Conservation (phyloP, 1,139 yeast species). For the Geotrichum bryndzae region DNA sequence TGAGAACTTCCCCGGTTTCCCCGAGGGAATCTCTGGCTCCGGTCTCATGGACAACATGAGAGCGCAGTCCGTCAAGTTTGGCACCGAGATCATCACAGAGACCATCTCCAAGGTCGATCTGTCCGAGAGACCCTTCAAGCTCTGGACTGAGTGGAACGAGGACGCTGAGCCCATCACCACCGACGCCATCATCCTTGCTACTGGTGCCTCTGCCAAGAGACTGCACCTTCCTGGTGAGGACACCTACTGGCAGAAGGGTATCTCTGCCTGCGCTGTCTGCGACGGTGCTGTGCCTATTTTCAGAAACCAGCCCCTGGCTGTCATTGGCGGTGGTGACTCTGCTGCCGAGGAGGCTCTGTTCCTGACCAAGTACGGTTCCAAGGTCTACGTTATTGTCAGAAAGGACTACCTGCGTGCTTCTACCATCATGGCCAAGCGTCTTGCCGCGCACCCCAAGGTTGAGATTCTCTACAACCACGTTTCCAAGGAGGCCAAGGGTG, state of each 20-base stretch:
- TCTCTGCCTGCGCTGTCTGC: slow-evolving; percentile 98
- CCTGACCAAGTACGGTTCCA: slow-evolving; percentile 93
- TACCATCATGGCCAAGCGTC: slow-evolving; percentile 93
- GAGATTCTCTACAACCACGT: slow-evolving; percentile 87
- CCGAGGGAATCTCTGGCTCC: slow-evolving; percentile 84
- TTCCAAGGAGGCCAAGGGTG: slow-evolving; percentile 84
- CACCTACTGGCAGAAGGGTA: slow-evolving; percentile 97
- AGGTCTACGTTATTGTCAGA: slow-evolving; percentile 88
- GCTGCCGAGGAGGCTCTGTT: slow-evolving; percentile 98
- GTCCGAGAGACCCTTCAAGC: slow-evolving; percentile 80
- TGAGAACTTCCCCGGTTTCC: slow-evolving; percentile 98
- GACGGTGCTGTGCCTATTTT: slow-evolving; percentile 99
- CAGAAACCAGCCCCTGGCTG: slow-evolving; percentile 95
- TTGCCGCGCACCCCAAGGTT: slow-evolving; percentile 71
- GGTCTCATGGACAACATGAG: slow-evolving; percentile 92
- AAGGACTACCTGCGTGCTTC: slow-evolving; percentile 93
- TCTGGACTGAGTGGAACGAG: slow-evolving; percentile 94
- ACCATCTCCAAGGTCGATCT: slow-evolving; percentile 89
- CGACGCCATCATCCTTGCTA: slow-evolving; percentile 87
- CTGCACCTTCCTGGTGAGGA: slow-evolving; percentile 94
- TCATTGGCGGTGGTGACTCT: slow-evolving; percentile 97
- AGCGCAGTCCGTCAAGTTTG: slow-evolving; percentile 77
- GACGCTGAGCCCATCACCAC: slow-evolving; percentile 77
- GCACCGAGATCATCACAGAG: slow-evolving; percentile 90
- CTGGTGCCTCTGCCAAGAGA: slow-evolving; percentile 97